Conservation (phyloP, 768 basidiomycete genomes). For the Saitozyma podzolica region DNA sequence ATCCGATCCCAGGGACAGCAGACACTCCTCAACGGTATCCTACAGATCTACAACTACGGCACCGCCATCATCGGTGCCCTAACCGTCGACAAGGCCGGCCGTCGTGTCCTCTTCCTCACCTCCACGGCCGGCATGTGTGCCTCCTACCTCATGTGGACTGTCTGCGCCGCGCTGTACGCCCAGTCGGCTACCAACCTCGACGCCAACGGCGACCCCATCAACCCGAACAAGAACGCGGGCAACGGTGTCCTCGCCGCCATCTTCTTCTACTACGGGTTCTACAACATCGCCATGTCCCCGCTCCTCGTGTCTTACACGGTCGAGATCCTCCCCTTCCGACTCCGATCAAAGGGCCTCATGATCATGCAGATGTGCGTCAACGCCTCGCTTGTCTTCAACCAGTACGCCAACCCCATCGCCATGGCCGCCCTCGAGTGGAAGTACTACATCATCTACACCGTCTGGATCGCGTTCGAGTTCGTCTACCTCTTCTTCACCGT, state of each 20-base stretch:
- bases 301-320: slow-evolving; percentile 39
- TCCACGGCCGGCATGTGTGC: slow-evolving; percentile 29
- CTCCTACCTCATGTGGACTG: slow-evolving; percentile 26
- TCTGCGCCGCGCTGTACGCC: slow-evolving; percentile 34
- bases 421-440: slow-evolving; percentile 38
- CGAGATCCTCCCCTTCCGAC: slow-evolving; percentile 37
- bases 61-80: slow-evolving; percentile 28
- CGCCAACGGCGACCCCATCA: slow-evolving; percentile 23
- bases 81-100: slow-evolving; percentile 44
- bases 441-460: slow-evolving; percentile 35
- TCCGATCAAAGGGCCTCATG: slow-evolving; percentile 40
- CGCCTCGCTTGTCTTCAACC: slow-evolving; percentile 30
- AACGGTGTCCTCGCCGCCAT: slow-evolving; percentile 46
- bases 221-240: slow-evolving; percentile 31
- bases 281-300: slow-evolving; percentile 39
- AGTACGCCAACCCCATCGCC: slow-evolving; percentile 46
- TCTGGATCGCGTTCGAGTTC: slow-evolving; percentile 35
- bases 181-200: slow-evolving; percentile 23
- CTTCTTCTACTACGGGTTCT: slow-evolving; percentile 45
- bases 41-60: slow-evolving; percentile 33
- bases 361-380: slow-evolving; percentile 31
- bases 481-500: slow-evolving; percentile 39
- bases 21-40: slow-evolving; percentile 33
- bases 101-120: slow-evolving; percentile 36
- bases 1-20: slow-evolving; percentile 30